Evolutionary conservation across 192 early-diverging fungal species (phyloP).

Genomic region (Glomus cerebriforme): DNA sequence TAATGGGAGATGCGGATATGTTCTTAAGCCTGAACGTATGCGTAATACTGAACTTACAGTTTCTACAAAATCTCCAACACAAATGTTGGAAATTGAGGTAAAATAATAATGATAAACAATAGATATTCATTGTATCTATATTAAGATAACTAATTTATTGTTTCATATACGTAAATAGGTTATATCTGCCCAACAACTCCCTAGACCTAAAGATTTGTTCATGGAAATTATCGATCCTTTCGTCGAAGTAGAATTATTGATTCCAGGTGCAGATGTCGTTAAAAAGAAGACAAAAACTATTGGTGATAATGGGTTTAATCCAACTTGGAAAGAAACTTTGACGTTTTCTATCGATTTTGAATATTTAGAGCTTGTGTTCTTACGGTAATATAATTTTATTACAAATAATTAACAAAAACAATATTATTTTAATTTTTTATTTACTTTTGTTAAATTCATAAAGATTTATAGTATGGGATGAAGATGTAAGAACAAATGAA

Average conservation of each 20-base stretch:
- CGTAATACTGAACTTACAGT: slow-evolving; percentile 37
- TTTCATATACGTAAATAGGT: slow-evolving; percentile 39
- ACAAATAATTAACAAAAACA: background rate
- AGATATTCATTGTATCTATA: background rate
- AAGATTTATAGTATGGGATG: slow-evolving; percentile 43
- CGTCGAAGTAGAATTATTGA: slow-evolving; percentile 61
- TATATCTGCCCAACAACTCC: slow-evolving; percentile 71
- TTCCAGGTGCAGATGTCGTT: slow-evolving; percentile 41
- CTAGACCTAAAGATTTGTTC: slow-evolving; percentile 58
- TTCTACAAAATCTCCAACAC: slow-evolving; percentile 33
- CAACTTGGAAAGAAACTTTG: slow-evolving; percentile 43
- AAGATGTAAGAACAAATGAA: slow-evolving; percentile 45
- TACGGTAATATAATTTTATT: slow-evolving; percentile 30
- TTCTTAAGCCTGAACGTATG: slow-evolving; percentile 69
- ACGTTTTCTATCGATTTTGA: slow-evolving; percentile 46
- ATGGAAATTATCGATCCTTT: slow-evolving; percentile 59
- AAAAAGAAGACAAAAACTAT: slow-evolving; percentile 58
- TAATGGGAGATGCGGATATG: slow-evolving; percentile 77
- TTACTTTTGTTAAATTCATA: background rate
- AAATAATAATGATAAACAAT: background rate
- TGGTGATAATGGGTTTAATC: slow-evolving; percentile 58
- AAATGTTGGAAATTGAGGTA: slow-evolving; percentile 44
- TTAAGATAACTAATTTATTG: no score
- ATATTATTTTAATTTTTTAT: background rate
- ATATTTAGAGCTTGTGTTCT: slow-evolving; percentile 42